These are phyloP conservation scores for Candida tammaniensis DNA, from an alignment of 805 yeast species.

Conservation along the genomic window DNA sequence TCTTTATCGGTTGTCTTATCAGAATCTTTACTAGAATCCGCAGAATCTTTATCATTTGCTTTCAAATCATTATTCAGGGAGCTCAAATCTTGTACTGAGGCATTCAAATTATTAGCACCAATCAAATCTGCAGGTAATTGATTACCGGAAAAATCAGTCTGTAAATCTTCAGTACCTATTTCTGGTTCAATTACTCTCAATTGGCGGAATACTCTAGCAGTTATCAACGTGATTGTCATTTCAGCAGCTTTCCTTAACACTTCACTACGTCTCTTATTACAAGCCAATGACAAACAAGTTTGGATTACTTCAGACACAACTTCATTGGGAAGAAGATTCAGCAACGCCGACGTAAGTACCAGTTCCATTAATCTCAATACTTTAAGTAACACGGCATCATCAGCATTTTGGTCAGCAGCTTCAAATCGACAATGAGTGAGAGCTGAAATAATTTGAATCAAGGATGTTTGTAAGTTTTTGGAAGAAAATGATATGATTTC, in stretches of 20 bases:
- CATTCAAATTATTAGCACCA: slow-evolving; percentile 42
- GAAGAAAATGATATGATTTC: slow-evolving; percentile 59
- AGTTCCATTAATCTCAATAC: slow-evolving; percentile 72
- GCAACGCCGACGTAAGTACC: slow-evolving; percentile 62
- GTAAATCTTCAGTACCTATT: slow-evolving; percentile 37
- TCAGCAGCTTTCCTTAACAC: slow-evolving; percentile 88
- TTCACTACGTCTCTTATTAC: slow-evolving; percentile 88
- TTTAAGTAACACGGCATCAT: slow-evolving; percentile 84
- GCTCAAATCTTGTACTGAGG: slow-evolving; percentile 3
- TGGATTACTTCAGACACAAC: slow-evolving; percentile 85
- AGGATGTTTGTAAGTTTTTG: slow-evolving; percentile 51
- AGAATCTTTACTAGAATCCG: background rate
- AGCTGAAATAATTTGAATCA: slow-evolving; percentile 67
- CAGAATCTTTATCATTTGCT: background rate
- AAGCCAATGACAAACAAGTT: slow-evolving; percentile 86
- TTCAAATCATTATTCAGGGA: slow-evolving; percentile 12
- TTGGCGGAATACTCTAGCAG: slow-evolving; percentile 64
- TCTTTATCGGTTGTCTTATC: background rate
- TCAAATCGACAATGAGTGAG: slow-evolving; percentile 94
- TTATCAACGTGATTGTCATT: slow-evolving; percentile 67
- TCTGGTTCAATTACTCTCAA: slow-evolving; percentile 54
- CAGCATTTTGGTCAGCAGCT: slow-evolving; percentile 88
- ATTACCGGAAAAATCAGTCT: slow-evolving; percentile 45
- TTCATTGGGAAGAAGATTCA: slow-evolving; percentile 71
- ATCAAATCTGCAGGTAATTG: slow-evolving; percentile 58